A percentile compares a stretch with the other conserved stretches of the same genome.
Conservation (phyloP, 768 basidiomycete species). For the Tylopilus balloui region DNA sequence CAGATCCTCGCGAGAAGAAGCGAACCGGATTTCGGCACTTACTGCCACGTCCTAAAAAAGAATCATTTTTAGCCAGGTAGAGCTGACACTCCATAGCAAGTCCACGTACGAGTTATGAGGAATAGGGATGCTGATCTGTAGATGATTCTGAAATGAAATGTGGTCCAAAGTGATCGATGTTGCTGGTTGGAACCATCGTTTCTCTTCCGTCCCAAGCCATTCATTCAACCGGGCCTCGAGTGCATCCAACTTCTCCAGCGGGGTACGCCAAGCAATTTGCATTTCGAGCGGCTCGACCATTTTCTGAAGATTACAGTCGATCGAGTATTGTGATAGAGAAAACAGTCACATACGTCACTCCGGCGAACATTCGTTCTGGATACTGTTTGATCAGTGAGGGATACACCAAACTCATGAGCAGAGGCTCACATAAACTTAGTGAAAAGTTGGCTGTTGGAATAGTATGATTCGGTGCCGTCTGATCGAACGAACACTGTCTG, state of each 20-base stretch:
- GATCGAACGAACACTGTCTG: conserved; percentile 66
- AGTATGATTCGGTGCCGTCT: conserved; percentile 78
- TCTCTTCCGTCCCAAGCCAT: conserved; percentile 76
- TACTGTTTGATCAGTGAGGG: background rate
- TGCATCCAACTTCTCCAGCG: conserved; percentile 64
- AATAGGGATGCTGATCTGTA: conserved; percentile 68
- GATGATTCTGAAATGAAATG: conserved; percentile 60
- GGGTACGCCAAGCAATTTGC: conserved; percentile 74
- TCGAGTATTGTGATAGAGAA: background rate
- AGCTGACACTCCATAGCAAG: background rate
- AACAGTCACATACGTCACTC: conserved; percentile 47
- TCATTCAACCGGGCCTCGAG: conserved; percentile 64
- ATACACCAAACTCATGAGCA: background rate
- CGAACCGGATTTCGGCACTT: conserved; percentile 10
- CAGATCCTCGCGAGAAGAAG: conserved; percentile 1
- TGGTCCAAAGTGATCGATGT: conserved; percentile 60
- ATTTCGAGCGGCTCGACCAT: conserved; percentile 63
- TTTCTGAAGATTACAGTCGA: conserved; percentile 40
- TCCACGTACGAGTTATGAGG: conserved; percentile 43
- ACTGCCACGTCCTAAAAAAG: conserved; percentile 33
- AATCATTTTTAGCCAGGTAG: conserved; percentile 3
- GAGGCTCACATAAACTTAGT: conserved; percentile 63
- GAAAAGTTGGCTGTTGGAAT: conserved; percentile 76
- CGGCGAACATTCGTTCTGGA: conserved; percentile 66
- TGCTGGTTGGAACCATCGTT: conserved; percentile 70